Base-by-base conservation (phyloP, 169 alveolate genomes). In the Plasmodium chabaudi region DNA sequence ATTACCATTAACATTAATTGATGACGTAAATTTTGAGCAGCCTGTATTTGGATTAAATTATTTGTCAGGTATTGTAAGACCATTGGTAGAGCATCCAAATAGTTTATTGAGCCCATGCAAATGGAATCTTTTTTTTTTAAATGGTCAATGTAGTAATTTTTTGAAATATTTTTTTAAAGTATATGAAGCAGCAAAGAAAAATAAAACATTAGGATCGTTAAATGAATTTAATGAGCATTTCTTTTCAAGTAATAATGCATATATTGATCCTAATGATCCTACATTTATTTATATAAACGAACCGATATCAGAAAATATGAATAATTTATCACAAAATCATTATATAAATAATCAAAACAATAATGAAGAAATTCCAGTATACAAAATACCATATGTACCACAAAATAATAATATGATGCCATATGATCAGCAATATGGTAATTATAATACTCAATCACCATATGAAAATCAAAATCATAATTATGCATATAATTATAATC, bases 201-300 rank as follows among this genome's bases (percentile, higher is more conserved):
- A 70, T 42, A 86, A 67, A 70, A 86, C 91, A 17, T 69, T 70
- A 34, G 87, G 68, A 7, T 10, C 60, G 44, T 56, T 86, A 53
- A 70, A 25, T 63, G 87, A 70, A 70, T 60, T 70, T 60, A 86
- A 70, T 57, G 87, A 70, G 9, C 74, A 69, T 12, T 86, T 86
- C 46, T 70, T 86, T 51, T 68, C 87, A 59, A 68, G 53, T 86
- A 59, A 56, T 34, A 86, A 70, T 86, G 91, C 91, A 19, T 86
- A 86, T 86, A 74, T 86, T 27, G 91, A 86, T 86, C 91, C 91
- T 27, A 86, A 65, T 70, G 91, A 86, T 21, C 91, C 91, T 34
- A 70, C 91, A 9, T 70, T 63, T 60, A 44, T 86, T 21, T 86
- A 86, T 65, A 86, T 86, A 59, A 86, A 86, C 67, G 91, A 68